Conservation (phyloP, 305 asterid genomes). For the Fraxinus paxiana region DNA sequence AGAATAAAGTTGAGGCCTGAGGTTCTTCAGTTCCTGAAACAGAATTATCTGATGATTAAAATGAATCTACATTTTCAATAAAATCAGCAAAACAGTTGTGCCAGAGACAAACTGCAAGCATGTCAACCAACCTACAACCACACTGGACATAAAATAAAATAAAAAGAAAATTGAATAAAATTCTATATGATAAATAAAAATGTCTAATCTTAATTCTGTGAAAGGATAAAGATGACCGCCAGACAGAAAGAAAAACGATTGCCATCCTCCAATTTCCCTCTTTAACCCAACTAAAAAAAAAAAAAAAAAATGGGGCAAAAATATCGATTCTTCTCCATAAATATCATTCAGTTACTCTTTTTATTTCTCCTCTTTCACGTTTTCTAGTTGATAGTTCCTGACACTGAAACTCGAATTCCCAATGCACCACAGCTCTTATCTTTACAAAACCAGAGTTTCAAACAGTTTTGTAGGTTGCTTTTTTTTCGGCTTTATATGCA, state of each 20-base stretch:
- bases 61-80: not conserved
- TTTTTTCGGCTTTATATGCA: not conserved
- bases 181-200: not conserved
- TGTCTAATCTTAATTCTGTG: not conserved
- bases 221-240: not conserved
- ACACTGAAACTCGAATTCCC: not conserved
- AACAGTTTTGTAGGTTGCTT: not conserved
- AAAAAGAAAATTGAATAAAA: not conserved
- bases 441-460: not conserved
- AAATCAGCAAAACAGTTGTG: not conserved
- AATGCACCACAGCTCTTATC: not conserved
- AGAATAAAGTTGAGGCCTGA: conserved; percentile 84
- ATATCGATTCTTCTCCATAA: not conserved
- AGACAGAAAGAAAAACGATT: not conserved
- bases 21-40: conserved; percentile 77
- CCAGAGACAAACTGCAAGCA: not conserved
- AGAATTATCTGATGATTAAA: conserved; percentile 17
- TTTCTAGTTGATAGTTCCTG: not conserved
- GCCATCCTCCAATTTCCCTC: not conserved
- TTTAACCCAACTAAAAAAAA: not conserved
- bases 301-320: not conserved
- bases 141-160: not conserved
- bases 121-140: not conserved
- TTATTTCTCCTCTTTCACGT: not conserved
- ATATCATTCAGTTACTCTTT: not conserved